Evolutionary conservation across 2,329 filamentous ascomycete genomes (phyloP).

Genomic region (Penicillium sp.): DNA sequence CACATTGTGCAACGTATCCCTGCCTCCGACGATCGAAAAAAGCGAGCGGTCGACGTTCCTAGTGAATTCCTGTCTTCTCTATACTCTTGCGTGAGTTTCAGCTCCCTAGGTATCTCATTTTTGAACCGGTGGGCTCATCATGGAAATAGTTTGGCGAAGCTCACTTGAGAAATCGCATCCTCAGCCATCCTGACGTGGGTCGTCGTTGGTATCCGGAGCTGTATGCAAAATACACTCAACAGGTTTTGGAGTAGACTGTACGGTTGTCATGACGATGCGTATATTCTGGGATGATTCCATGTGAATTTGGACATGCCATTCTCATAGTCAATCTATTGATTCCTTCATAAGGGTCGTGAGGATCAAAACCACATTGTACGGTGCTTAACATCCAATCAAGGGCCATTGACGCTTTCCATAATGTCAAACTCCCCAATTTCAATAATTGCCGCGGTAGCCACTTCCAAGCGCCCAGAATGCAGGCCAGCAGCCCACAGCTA

Average conservation of each 20-base stretch:
- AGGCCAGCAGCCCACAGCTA: too few relatives aligned
- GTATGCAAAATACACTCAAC: slow-evolving; percentile 31
- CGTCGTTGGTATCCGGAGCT: slow-evolving; percentile 39
- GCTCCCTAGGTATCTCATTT: background rate
- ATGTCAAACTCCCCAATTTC: too few relatives aligned
- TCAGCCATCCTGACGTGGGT: slow-evolving; percentile 41
- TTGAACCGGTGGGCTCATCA: background rate
- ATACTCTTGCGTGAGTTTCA: slow-evolving; percentile 35
- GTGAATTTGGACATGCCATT: too few relatives aligned
- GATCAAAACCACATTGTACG: too few relatives aligned
- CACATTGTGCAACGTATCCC: slow-evolving; percentile 36
- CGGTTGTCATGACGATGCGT: too few relatives aligned
- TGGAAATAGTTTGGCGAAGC: slow-evolving; percentile 38
- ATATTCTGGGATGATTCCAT: too few relatives aligned
- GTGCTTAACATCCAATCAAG: too few relatives aligned
- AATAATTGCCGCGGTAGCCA: too few relatives aligned
- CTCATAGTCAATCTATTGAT: too few relatives aligned
- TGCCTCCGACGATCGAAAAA: slow-evolving; percentile 32
- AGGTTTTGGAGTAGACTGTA: slow-evolving; percentile 16
- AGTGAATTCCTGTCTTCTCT: slow-evolving; percentile 40
- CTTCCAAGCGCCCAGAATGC: too few relatives aligned
- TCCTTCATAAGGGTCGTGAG: too few relatives aligned
- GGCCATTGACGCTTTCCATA: too few relatives aligned
- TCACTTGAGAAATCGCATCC: slow-evolving; percentile 38
- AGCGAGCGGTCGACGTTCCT: slow-evolving; percentile 37